Base-by-base conservation (phyloP, 2,329 filamentous ascomycete genomes). In the Aureobasidium zeae region DNA sequence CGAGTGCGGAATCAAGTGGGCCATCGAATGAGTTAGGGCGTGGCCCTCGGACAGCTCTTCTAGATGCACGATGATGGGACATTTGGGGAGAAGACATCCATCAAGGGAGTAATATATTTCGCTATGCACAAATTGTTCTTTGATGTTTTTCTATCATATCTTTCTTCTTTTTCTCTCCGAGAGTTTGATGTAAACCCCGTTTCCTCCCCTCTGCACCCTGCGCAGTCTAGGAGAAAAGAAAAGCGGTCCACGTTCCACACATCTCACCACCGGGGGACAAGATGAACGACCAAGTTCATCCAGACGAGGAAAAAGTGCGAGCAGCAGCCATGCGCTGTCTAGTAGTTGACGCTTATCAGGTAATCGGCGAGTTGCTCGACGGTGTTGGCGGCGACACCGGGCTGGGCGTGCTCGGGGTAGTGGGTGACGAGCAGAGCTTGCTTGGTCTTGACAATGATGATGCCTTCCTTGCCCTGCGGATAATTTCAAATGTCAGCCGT, bases 401-500 rank as follows among this genome's bases (percentile, higher is more conserved):
- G 84, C 63, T 83, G 73, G 54, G 80, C 69, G 50, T 64, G 63
- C 63, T 94, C 86, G 53, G 72, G 73, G 73, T 96, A 86, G 72
- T 94, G 86, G 55, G 79, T 83, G 62, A 98, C 69, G 61, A 98
- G 77, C 63, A 96, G 80, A 55, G 87, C 86, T 68, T 93, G 82
- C 59, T 74, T 81, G 57, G 89, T 93, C 74, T 93, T 94, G 67
- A 81, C 80, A 56, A 91, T 77, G 60, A 82, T 73, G 57, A 94
- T 68, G 53, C 91, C 91, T 61, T 81, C 77, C 62, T 81, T 85
- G 56, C 84, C 86, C 81, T 85, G 50, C 21, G 12, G 13, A 20
- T 15, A 9, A 21, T 35, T 31, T 48, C 36, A 48, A 37, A 29
- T 21, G 24, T 7, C 2, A 17, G 21, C 5, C n/a, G n/a, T n/a